Conservation (phyloP, 2,329 filamentous ascomycete genomes). For the Fusarium anguioides region DNA sequence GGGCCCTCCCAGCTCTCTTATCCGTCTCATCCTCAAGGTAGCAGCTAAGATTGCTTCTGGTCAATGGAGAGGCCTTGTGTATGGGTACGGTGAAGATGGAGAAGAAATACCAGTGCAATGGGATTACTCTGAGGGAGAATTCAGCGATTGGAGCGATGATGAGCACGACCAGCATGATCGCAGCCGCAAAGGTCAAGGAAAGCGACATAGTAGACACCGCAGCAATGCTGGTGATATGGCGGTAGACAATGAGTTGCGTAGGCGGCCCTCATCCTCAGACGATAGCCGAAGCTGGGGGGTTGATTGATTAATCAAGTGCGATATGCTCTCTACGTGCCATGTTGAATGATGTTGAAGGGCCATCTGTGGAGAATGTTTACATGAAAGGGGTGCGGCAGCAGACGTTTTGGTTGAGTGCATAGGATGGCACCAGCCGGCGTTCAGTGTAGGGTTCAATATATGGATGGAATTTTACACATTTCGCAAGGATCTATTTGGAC, state of each 20-base stretch:
- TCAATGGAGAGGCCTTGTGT: conserved; percentile 70
- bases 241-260: conserved; percentile 9
- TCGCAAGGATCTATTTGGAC: conserved; percentile 6
- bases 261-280: conserved; percentile 37
- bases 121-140: conserved; percentile 69
- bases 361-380: conserved; percentile 5
- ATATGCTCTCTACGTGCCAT: not conserved
- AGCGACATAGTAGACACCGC: conserved; percentile 25
- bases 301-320: conserved; percentile 27
- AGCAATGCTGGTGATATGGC: not conserved
- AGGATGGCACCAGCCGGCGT: conserved; percentile 22
- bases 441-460: conserved; percentile 27
- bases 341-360: conserved; percentile 1
- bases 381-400: conserved; percentile 5
- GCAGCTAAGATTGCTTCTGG: conserved; percentile 78
- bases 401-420: conserved; percentile 25
- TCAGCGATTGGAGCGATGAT: conserved; percentile 67
- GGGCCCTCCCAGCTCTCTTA: conserved; percentile 81
- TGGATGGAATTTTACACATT: conserved; percentile 25
- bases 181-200: conserved; percentile 20
- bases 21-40: conserved; percentile 83
- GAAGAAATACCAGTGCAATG: conserved; percentile 68
- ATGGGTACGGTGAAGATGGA: conserved; percentile 64
- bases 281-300: conserved; percentile 44
- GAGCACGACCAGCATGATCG: conserved; percentile 50